Base-by-base conservation (phyloP, 306 rosid species). In the Clitoria ternatea region DNA sequence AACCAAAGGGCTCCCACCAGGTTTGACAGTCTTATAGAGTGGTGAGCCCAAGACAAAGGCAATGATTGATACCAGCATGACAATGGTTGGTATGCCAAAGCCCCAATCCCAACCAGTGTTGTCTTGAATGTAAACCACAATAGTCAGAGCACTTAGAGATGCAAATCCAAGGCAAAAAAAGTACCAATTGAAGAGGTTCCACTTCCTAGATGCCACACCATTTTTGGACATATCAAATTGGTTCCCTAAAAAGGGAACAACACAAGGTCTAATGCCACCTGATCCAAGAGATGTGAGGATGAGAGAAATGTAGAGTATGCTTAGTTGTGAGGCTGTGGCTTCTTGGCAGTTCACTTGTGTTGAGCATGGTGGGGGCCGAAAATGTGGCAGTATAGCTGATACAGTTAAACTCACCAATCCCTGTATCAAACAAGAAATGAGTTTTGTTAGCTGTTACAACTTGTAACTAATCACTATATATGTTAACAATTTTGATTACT, bases 21-120 rank as follows among this genome's bases (percentile, higher is more conserved):
- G 88, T 55, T 88, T 82, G 0, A 81, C 5, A 65, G 66, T 80
- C 2, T 33, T 84, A 45, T 92, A 88, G 2, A 89, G 81, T 1
- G 89, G 90, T 13, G 88, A 83, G 17, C 98, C 98, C 22, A 85
- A 19, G 7, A 88, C 75, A 73, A 92, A 92, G 27, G 83, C 80
- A 1, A 86, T 17, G 30, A 88, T 56, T 1, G 96, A 92, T 12
- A 92, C 8, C 6, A 85, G 35, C 96, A 88, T 89, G 50, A 81
- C 89, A 13, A 86, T 49, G 17, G 98, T 86, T 3, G 98, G 98
- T 13, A 89, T 75, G 9, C 88, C 98, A 45, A 89, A 75, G 1
- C 98, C 98, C 92, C 89, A 89, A 0, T 88, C 95, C 96, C 96
- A 92, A 1, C 96, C 88, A n/a, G 85, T 81, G 14, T 86, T 82